These are phyloP conservation scores for Exophiala xenobiotica DNA, from an alignment of 2,329 filamentous ascomycete genomes.

Conservation along the genomic window DNA sequence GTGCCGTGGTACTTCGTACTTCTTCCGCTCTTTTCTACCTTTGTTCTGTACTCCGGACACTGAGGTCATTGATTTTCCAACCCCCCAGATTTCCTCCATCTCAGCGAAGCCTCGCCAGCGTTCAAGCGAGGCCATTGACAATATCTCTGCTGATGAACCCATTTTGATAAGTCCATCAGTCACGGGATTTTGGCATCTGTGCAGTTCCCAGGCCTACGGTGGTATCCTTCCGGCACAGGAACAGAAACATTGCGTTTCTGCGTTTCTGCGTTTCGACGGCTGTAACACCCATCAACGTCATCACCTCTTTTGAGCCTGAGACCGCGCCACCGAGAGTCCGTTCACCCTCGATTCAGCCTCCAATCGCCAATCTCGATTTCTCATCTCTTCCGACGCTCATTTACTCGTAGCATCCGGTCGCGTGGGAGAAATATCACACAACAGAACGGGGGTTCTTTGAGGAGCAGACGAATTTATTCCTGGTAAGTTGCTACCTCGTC, in stretches of 20 bases:
- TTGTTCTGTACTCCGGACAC: background rate
- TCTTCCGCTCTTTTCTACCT: background rate
- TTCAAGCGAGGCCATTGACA: too few relatives aligned
- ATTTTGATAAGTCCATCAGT: too few relatives aligned
- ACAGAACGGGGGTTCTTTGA: too few relatives aligned
- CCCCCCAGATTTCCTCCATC: background rate
- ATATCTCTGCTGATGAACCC: too few relatives aligned
- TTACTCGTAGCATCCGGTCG: too few relatives aligned
- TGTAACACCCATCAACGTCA: constrained; percentile 23
- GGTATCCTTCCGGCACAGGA: background rate
- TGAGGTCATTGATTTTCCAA: background rate
- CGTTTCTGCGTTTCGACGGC: constrained; percentile 5
- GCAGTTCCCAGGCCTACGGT: background rate
- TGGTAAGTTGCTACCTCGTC: constrained; percentile 5
- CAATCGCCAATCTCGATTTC: too few relatives aligned
- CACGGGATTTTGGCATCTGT: background rate
- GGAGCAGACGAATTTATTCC: too few relatives aligned
- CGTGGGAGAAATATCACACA: too few relatives aligned
- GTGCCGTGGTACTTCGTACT: background rate
- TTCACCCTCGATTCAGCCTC: too few relatives aligned
- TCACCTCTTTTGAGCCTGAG: constrained; percentile 12
- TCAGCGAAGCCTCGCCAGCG: too few relatives aligned
- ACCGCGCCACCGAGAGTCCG: too few relatives aligned
- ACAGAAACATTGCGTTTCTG: background rate
- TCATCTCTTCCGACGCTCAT: too few relatives aligned